These are phyloP conservation scores for Sutorius eximius DNA, from an alignment of 1,284 basidiomycete species.

Conservation along the genomic window DNA sequence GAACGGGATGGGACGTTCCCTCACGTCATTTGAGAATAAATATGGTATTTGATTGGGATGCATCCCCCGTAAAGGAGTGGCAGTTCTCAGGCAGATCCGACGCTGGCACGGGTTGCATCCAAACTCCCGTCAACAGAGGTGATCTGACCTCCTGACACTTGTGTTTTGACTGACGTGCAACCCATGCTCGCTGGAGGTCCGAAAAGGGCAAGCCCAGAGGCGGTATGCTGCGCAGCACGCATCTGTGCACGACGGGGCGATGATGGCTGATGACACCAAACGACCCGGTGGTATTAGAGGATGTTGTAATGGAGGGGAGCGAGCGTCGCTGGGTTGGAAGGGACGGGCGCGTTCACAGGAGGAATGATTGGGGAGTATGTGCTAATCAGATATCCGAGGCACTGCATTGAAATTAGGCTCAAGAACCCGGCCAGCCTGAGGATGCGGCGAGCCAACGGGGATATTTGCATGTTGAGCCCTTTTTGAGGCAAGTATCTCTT, in stretches of 20 bases:
- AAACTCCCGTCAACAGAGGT: constrained; percentile 18
- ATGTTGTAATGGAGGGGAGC: constrained; percentile 3
- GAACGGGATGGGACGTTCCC: constrained; percentile 7
- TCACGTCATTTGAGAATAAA: constrained; percentile 25
- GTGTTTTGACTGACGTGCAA: constrained; percentile 21
- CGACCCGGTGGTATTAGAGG: constrained; percentile 6
- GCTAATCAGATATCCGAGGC: constrained; percentile 40
- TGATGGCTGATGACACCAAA: background rate
- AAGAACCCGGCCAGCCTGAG: constrained; percentile 22
- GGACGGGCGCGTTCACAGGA: constrained; percentile 23
- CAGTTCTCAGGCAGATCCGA: constrained; percentile 37
- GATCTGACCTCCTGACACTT: constrained; percentile 21
- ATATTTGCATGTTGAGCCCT: constrained; percentile 21
- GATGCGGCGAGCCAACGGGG: constrained; percentile 22
- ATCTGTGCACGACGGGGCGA: constrained; percentile 1
- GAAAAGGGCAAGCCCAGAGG: constrained; percentile 10
- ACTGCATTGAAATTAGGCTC: constrained; percentile 41
- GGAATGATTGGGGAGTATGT: constrained; percentile 26
- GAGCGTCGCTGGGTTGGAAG: constrained; percentile 33
- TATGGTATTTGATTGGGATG: constrained; percentile 10
- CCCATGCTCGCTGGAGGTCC: constrained; percentile 8
- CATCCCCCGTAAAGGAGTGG: constrained; percentile 14
- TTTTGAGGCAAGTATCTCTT: constrained; percentile 29
- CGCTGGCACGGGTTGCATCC: constrained; percentile 7
- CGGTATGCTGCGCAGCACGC: constrained; percentile 1